phyloP scores from a whole-genome alignment of 225 moss, liverwort and hornwort genomes.

The Polytrichum formosum region DNA sequence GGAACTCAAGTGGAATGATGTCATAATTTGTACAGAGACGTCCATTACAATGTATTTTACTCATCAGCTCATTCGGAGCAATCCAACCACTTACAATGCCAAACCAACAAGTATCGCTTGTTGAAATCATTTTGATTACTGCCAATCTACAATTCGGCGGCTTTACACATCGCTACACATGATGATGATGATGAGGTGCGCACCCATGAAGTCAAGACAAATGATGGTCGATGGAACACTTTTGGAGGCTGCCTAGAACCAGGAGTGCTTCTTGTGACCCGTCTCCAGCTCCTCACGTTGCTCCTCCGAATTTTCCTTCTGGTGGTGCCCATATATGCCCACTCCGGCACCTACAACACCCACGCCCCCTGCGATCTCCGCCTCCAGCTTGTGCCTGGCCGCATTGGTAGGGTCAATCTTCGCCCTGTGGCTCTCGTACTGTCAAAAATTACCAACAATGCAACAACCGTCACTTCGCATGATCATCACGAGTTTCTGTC shows the following conservation, averaged over 20 bases:
- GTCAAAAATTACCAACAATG: not conserved
- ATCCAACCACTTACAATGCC: no score
- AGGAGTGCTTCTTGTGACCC: conserved; percentile 17
- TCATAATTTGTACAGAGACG: no score
- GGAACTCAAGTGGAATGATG: no score
- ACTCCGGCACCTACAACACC: conserved; percentile 19
- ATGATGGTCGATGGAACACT: no score
- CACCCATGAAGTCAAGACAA: no score
- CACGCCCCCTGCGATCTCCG: conserved; percentile 9
- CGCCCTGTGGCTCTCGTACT: conserved; percentile 28
- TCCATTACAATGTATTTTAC: no score
- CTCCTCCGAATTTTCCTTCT: conserved; percentile 17
- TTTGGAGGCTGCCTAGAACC: not conserved
- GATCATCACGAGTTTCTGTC: not conserved
- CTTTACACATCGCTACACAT: no score
- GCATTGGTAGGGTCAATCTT: conserved; percentile 30
- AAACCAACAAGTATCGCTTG: no score
- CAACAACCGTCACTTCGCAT: not conserved
- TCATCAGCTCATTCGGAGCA: no score
- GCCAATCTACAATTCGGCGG: no score
- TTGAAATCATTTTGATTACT: no score
- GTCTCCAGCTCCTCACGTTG: conserved; percentile 8
- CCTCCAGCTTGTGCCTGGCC: conserved; percentile 23
- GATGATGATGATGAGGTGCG: no score
- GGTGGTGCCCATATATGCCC: conserved; percentile 28